phyloP scores from a whole-genome alignment of 495 filamentous ascomycete species.

The Penicillium crystallinum region DNA sequence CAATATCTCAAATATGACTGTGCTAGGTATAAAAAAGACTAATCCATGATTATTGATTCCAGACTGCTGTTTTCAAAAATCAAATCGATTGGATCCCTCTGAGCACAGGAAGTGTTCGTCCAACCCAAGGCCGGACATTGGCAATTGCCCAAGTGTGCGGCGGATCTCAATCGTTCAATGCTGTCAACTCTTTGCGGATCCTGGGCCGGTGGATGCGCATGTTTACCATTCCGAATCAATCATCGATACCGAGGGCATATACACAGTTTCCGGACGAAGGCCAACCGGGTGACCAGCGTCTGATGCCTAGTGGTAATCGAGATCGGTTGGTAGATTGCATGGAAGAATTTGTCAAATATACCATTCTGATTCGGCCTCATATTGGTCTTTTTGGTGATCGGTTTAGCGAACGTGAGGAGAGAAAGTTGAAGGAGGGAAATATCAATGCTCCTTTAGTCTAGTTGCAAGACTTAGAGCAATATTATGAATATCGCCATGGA shows the following conservation, averaged over 20 bases:
- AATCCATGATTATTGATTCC: not conserved
- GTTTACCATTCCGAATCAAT: slow-evolving; percentile 70
- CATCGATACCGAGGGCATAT: slow-evolving; percentile 59
- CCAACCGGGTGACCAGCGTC: slow-evolving; percentile 46
- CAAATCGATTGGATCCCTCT: slow-evolving; percentile 75
- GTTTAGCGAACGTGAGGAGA: slow-evolving; percentile 52
- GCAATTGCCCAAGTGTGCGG: slow-evolving; percentile 61
- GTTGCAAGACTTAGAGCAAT: not conserved
- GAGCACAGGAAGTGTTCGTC: slow-evolving; percentile 55
- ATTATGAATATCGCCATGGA: too few species aligned
- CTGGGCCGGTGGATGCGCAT: slow-evolving; percentile 75
- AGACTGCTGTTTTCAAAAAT: slow-evolving; percentile 70
- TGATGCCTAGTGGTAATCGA: slow-evolving; percentile 58
- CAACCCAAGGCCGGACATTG: slow-evolving; percentile 64
- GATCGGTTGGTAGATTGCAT: slow-evolving; percentile 69
- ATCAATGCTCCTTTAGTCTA: not conserved
- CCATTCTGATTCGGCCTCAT: slow-evolving; percentile 58
- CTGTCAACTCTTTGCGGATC: slow-evolving; percentile 65
- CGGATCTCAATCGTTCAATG: slow-evolving; percentile 68
- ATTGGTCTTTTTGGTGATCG: slow-evolving; percentile 61
- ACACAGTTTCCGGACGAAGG: slow-evolving; percentile 57
- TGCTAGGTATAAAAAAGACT: not conserved
- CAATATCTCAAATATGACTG: not conserved
- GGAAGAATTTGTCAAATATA: slow-evolving; percentile 76
- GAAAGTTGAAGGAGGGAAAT: slow-evolving; percentile 17